Evolutionary conservation across 2,329 filamentous ascomycete genomes (phyloP), one percentile per base, ranked within the genome.

Genomic region (Stachybotrys chartarum): DNA sequence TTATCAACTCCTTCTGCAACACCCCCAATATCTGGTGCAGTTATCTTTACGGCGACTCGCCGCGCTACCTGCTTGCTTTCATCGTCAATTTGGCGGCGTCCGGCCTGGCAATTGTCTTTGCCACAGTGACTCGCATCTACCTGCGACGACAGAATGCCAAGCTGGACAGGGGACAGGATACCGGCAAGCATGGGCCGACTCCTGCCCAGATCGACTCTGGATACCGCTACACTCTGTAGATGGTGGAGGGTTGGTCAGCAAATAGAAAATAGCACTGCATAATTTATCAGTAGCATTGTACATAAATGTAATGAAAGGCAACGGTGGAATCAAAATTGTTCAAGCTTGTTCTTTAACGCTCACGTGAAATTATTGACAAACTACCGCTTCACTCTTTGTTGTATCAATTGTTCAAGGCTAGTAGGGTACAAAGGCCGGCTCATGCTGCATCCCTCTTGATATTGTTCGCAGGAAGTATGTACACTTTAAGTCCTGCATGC

Each of bases 1-100:
- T 75, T 17, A 68, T 75, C 52, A 76, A 76, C 60, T 54, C 64
- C n/a, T 66, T 72, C 31, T 68, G 68, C 16, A 67, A 67, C 32
- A 66, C 63, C 0, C 65, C 67, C 8, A 70, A 70, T 57, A 69
- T 71, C 47, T 71, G 67, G 64, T 65, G 67, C 14, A 67, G 65
- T 1, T 72, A 72, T 52, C 55, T 72, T n/a, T 72, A 71, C 58
- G 64, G 68, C 49, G 46, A 53, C 12, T 30, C 51, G 0, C 62
- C 62, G 8, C 56, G 59, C 31, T 64, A 58, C 30, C 57, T 59
- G 24, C 57, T 58, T 10, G 62, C 62, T 3, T 64, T 62, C 35
- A 59, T 65, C 32, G 63, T 67, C 30, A 65, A 66, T 54, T 44
- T 68, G 0, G 66, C 55, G 8, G 65, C 66, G 3, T 60, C 63